Conservation (phyloP, 768 basidiomycete species). For the Lyophyllum atratum region DNA sequence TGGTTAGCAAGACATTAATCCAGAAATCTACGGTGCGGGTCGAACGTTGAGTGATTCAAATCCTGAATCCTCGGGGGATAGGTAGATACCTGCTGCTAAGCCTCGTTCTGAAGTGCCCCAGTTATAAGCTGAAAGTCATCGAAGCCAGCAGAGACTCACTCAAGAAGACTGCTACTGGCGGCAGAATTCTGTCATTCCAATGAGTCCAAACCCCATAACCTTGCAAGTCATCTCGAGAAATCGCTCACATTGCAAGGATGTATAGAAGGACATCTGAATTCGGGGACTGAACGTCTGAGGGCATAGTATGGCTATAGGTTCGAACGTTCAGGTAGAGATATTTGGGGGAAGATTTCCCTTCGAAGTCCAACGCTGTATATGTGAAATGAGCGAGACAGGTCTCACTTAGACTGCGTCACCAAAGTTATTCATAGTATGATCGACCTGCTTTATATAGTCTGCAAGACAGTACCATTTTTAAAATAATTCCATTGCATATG, state of each 20-base stretch:
- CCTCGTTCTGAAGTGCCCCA: constrained; percentile 1
- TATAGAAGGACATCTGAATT: constrained; percentile 4
- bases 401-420: too few relatives aligned
- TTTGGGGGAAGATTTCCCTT: too few relatives aligned
- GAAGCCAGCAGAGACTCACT: not conserved
- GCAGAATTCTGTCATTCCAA: not conserved
- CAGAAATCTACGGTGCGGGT: constrained; percentile 27
- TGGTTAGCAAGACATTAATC: constrained; percentile 38
- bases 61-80: too few relatives aligned
- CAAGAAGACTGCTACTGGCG: constrained; percentile 8
- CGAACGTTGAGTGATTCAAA: not conserved
- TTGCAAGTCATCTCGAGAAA: not conserved
- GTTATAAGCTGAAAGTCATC: not conserved
- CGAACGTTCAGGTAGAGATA: too few relatives aligned
- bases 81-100: constrained; percentile 10
- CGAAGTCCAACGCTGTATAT: too few relatives aligned
- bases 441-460: too few relatives aligned
- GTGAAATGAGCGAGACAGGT: not conserved
- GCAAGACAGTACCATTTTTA: too few relatives aligned
- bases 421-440: too few relatives aligned
- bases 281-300: not conserved
- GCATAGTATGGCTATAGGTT: not conserved
- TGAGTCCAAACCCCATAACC: too few relatives aligned
- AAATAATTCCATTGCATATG: too few relatives aligned
- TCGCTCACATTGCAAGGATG: constrained; percentile 6